These are phyloP conservation scores for Sarcomyxa edulis DNA, from an alignment of 768 basidiomycete genomes.

Conservation along the genomic window DNA sequence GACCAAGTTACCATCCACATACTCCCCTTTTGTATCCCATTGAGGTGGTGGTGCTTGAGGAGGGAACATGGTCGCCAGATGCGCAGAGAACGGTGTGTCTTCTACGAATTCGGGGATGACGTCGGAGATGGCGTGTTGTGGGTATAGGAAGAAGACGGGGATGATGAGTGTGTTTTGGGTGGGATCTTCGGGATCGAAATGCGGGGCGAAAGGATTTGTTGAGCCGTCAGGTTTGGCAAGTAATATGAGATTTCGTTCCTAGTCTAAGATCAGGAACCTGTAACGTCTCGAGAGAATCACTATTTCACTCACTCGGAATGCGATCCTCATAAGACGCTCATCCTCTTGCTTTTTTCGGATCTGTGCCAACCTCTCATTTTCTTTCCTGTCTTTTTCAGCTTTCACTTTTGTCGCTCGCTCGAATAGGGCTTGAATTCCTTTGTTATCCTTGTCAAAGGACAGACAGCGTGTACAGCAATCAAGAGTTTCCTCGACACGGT, in stretches of 20 bases:
- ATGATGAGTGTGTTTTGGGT: slow-evolving; percentile 59
- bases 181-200: slow-evolving; percentile 63
- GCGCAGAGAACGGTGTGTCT: slow-evolving; percentile 73
- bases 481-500: slow-evolving; percentile 71
- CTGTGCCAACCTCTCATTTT: slow-evolving; percentile 43
- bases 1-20: slow-evolving; percentile 55
- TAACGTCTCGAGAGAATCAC: slow-evolving; percentile 1
- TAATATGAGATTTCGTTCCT: slow-evolving; percentile 73
- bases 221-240: slow-evolving; percentile 47
- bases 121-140: slow-evolving; percentile 85
- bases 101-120: slow-evolving; percentile 84
- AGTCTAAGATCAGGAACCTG: slow-evolving; percentile 8
- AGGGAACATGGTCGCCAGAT: slow-evolving; percentile 82
- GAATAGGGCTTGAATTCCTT: slow-evolving; percentile 43
- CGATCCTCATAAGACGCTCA: slow-evolving; percentile 46
- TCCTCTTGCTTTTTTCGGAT: slow-evolving; percentile 46
- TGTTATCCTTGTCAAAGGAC: slow-evolving; percentile 51
- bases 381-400: slow-evolving; percentile 44
- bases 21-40: slow-evolving; percentile 77
- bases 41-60: slow-evolving; percentile 54
- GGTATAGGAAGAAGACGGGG: slow-evolving; percentile 92
- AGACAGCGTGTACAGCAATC: slow-evolving; percentile 78
- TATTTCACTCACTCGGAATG: slow-evolving; percentile 53
- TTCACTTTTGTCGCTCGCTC: slow-evolving; percentile 42
- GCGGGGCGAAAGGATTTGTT: slow-evolving; percentile 54